Base-by-base conservation (phyloP, 176 grass and related monocot genomes). In the Triticum monococcum region DNA sequence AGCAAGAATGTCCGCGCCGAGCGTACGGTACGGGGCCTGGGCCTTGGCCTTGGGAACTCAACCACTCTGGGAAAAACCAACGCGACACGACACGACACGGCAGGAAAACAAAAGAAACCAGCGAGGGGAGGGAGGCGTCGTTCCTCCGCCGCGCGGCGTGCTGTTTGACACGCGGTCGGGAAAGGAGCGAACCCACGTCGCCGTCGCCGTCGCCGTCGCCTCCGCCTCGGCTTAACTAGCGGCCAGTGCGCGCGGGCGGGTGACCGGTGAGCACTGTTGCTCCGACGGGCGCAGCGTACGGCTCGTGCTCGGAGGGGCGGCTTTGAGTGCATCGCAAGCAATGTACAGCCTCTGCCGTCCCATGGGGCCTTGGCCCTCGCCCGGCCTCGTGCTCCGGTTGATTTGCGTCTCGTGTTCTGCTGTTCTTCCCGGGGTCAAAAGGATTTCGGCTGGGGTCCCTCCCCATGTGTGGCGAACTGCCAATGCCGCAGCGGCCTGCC, bases 241-340 rank as follows among this genome's bases (percentile, higher is more conserved):
- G n/a, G 65, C 26, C 18, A 24, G 59, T 50, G 46, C 46, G 45
- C 45, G 46, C 33, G 61, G 2, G 22, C 3, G 22, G 17, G 8
- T 7, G 16, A 7, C 22, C 12, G 7, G 37, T 7, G 37, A 14
- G 41, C 38, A 18, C 85, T 86, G 67, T 26, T 73, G 37, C 77
- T 50, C 11, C 7, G 18, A 23, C 54, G 54, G 85, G 20, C 66
- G 52, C 65, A 17, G 43, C 67, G 12, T 7, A 8, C 0, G 81
- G 32, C 38, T 50, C 28, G 72, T 70, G 72, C 17, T 25, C 5
- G 61, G 50, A 22, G 62, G 62, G 43, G 54, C 8, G 64, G 59
- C 45, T 84, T 87, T 87, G 89, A 87, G 89, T 87, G 76, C 68
- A 72, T 37, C 82, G 18, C 75, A 91, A 67, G 88, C 68, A 24